Conservation (phyloP, 371 early-diverging fungal species). For the Lichtheimia ornata region DNA sequence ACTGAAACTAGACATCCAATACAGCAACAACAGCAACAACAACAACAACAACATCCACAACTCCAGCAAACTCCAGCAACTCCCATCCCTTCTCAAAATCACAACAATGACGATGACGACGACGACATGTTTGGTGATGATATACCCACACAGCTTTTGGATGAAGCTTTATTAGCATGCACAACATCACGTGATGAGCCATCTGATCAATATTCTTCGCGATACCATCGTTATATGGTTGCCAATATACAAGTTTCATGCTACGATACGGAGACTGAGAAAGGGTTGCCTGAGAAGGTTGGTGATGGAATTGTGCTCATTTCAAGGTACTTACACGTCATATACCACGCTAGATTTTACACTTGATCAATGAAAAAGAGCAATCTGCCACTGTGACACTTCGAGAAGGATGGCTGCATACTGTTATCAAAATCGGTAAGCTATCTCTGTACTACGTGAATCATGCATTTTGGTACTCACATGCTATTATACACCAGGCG, state of each 20-base stretch:
- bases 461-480: not conserved
- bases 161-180: constrained; percentile 7
- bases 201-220: not conserved
- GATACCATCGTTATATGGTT: constrained; percentile 19
- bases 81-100: not conserved
- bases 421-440: constrained; percentile 27
- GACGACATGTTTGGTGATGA: constrained; percentile 49
- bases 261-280: constrained; percentile 5
- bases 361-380: constrained; percentile 23
- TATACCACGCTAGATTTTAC: constrained; percentile 12
- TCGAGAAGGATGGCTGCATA: constrained; percentile 51
- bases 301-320: not conserved
- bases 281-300: constrained; percentile 14
- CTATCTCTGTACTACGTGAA: not conserved
- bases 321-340: not conserved
- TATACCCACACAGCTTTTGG: constrained; percentile 32
- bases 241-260: not conserved
- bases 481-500: constrained; percentile 28
- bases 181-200: not conserved
- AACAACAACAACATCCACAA: not conserved
- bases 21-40: not conserved
- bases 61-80: not conserved
- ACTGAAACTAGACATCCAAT: not conserved
- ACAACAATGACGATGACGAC: constrained; percentile 14
- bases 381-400: constrained; percentile 21